A percentile compares a stretch with the other conserved stretches of the same genome.
phyloP scores from a whole-genome alignment of 352 stramenopile genomes.

The Phytophthora lateralis region DNA sequence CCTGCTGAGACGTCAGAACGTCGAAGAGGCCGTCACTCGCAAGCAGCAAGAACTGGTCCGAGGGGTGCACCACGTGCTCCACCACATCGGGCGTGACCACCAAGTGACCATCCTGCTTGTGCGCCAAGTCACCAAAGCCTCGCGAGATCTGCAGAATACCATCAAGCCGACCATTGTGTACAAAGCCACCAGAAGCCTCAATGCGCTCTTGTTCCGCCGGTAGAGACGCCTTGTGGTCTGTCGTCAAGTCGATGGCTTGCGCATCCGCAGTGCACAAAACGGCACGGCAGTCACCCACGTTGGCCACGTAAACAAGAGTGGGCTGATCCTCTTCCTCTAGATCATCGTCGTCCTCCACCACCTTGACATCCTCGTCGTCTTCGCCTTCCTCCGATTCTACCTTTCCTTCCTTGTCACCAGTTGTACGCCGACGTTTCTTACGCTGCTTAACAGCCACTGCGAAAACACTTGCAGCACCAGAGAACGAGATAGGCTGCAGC shows the following conservation, averaged over 20 bases:
- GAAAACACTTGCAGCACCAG: slow-evolving; percentile 73
- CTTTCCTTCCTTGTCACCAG: slow-evolving; percentile 6
- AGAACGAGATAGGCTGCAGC: slow-evolving; percentile 87
- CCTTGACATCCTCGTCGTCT: slow-evolving; percentile 6
- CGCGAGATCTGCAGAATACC: slow-evolving; percentile 88
- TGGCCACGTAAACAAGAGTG: slow-evolving; percentile 80
- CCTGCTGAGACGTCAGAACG: slow-evolving; percentile 89
- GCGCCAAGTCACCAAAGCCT: slow-evolving; percentile 88
- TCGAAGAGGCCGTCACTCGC: slow-evolving; percentile 93
- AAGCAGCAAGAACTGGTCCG: slow-evolving; percentile 91
- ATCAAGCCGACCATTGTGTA: slow-evolving; percentile 89
- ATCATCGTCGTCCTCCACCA: slow-evolving; percentile 2
- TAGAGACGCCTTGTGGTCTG: slow-evolving; percentile 88
- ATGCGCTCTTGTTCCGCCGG: slow-evolving; percentile 82
- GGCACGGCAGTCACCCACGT: slow-evolving; percentile 91
- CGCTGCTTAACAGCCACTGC: slow-evolving; percentile 58
- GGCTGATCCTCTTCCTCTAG: slow-evolving; percentile 36
- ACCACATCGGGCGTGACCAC: slow-evolving; percentile 85
- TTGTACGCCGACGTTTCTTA: slow-evolving; percentile 36
- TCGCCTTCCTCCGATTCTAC: slow-evolving; percentile 15
- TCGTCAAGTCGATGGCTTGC: slow-evolving; percentile 78
- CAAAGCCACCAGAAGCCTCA: slow-evolving; percentile 80
- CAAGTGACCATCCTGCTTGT: slow-evolving; percentile 90
- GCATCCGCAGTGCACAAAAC: slow-evolving; percentile 84
- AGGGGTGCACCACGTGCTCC: slow-evolving; percentile 56